Evolutionary conservation across 2,329 filamentous ascomycete genomes (phyloP), one percentile per base, ranked within the genome.

Genomic region (Trichothecium sympodiale): DNA sequence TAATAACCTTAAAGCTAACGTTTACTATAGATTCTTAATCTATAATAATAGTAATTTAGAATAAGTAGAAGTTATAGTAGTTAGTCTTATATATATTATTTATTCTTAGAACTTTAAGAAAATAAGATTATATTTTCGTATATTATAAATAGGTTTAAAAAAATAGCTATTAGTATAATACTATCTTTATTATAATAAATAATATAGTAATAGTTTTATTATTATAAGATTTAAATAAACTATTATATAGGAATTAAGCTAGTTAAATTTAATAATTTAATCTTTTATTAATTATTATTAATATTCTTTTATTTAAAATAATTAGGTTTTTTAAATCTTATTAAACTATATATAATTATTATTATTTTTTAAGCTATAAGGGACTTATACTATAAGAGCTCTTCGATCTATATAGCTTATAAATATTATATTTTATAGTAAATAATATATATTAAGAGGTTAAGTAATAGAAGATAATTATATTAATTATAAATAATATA

Each of bases 371-470:
- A 17, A 29, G 33, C 14, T 23, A 32, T 26, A 26, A 38, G 33
- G 27, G 9, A 15, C 16, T 8, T 8, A 8, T 31, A 8, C 12
- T 8, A 15, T 31, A 8, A 8, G 12, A 8, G 8, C 16, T 13
- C 8, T 31, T 31, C 12, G 38, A 40, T 40, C 23, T 26, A 9
- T 39, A 29, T 16, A 33, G 39, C 39, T 26, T 31, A 40, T 30
- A 15, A 18, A 16, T 26, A 13, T 8, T 31, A 31, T 15, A 13
- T 13, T 31, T 12, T 13, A 8, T 31, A 31, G 16, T 31, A n/a
- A 13, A 31, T 31, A 8, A 8, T 8, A 8, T 31, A 13, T 31
- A 8, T 31, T 31, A 31, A 15, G 8, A 13, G 16, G 8, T 31
- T 13, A 4, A 7, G 17, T 17, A 31, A 31, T n/a, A n/a, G n/a